Percentiles rank a stretch among this genome's conserved stretches.
Evolutionary conservation across 192 early-diverging fungal genomes (phyloP).

Genomic region (Rhizophagus clarus): DNA sequence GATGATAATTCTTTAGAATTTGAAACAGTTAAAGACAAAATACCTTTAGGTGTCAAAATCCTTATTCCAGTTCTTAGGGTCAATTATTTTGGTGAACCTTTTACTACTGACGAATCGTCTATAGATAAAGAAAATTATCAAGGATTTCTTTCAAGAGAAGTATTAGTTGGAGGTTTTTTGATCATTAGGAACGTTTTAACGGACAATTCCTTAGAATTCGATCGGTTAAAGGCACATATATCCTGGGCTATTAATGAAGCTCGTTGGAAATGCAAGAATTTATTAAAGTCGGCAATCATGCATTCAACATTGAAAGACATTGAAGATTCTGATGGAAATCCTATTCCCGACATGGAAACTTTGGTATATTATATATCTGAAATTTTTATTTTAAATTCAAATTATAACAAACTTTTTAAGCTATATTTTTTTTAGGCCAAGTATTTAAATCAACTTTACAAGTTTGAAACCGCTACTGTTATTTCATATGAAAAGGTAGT

Average conservation of each 20-base stretch:
- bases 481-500: neutral
- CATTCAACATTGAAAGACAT: neutral
- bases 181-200: neutral
- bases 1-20: neutral
- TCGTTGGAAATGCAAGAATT: neutral
- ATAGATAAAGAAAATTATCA: neutral
- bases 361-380: neutral
- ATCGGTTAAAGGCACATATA: neutral
- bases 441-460: neutral
- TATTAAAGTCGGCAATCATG: neutral
- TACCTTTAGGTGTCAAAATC: neutral
- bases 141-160: neutral
- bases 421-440: neutral
- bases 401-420: neutral
- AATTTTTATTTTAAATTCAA: neutral
- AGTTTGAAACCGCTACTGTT: neutral
- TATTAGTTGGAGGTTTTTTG: neutral
- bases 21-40: neutral
- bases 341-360: neutral
- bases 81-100: neutral
- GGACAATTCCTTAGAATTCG: neutral
- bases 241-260: neutral
- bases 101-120: neutral
- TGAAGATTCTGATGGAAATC: neutral
- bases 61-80: neutral